These are phyloP conservation scores for Lachancea sp. DNA, from an alignment of 805 yeast genomes.

Conservation along the genomic window DNA sequence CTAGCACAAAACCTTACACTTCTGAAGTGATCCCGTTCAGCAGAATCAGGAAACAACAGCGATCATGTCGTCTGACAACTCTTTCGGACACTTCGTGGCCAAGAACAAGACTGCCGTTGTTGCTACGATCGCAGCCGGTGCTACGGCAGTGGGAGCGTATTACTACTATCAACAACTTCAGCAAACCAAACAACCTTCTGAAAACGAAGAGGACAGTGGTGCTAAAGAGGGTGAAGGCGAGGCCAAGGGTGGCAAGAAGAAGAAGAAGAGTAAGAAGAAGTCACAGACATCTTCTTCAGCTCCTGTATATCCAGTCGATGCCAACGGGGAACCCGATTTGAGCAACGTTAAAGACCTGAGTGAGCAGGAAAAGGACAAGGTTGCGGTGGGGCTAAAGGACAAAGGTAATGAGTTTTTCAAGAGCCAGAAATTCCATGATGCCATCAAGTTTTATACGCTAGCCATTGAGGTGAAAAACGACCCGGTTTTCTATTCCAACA, in stretches of 20 bases:
- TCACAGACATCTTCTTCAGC: conserved; percentile 26
- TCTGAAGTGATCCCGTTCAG: not conserved
- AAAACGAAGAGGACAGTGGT: conserved; percentile 9
- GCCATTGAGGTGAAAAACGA: conserved; percentile 75
- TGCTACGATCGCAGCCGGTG: conserved; percentile 56
- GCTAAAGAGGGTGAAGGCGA: conserved; percentile 16
- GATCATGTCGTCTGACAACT: conserved; percentile 24
- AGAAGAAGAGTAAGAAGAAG: conserved; percentile 31
- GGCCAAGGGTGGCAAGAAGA: conserved; percentile 40
- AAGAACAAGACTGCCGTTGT: conserved; percentile 55
- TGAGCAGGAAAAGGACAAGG: conserved; percentile 47
- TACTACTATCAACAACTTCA: conserved; percentile 39
- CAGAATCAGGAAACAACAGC: not conserved
- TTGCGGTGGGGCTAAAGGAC: conserved; percentile 75
- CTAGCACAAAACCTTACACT: not conserved
- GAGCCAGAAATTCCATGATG: conserved; percentile 60
- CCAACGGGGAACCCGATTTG: conserved; percentile 53
- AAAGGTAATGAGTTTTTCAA: conserved; percentile 83
- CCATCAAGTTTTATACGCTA: conserved; percentile 69
- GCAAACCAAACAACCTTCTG: conserved; percentile 8
- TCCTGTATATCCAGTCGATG: conserved; percentile 45
- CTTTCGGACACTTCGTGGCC: conserved; percentile 30
- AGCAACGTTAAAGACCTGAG: conserved; percentile 40
- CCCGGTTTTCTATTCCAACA: conserved; percentile 87
- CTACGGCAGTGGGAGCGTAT: conserved; percentile 59